phyloP scores from a whole-genome alignment of 495 filamentous ascomycete genomes.

The Xylaria nigripes region DNA sequence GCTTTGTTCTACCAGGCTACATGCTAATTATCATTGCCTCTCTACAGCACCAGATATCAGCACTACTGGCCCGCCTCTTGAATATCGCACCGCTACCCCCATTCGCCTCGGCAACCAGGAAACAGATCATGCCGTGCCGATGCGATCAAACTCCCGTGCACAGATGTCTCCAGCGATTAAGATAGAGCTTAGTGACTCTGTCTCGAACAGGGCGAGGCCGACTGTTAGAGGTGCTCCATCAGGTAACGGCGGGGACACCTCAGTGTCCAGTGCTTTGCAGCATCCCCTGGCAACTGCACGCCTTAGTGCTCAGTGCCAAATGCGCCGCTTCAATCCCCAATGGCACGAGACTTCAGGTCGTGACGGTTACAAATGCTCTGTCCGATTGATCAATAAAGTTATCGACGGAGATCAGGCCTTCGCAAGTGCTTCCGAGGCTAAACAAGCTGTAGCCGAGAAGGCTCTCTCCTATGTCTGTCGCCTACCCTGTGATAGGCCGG shows the following conservation, averaged over 20 bases:
- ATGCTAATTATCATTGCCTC: not conserved
- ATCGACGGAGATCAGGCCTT: not conserved
- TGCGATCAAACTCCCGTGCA: not conserved
- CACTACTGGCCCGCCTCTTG: not conserved
- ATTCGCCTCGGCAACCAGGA: not conserved
- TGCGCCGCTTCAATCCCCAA: constrained; percentile 25
- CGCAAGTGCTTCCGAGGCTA: constrained; percentile 7
- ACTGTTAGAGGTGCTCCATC: not conserved
- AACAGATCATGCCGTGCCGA: not conserved
- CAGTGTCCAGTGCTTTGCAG: not conserved
- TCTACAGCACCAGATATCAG: not conserved
- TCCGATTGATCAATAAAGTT: constrained; percentile 6
- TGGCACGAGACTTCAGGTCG: constrained; percentile 8
- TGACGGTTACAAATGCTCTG: constrained; percentile 10
- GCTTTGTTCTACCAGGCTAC: not conserved
- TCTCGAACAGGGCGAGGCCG: not conserved
- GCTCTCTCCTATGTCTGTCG: constrained; percentile 5
- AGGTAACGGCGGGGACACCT: not conserved
- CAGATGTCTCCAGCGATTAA: not conserved
- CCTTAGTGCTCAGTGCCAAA: constrained; percentile 22
- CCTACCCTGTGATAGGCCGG: not conserved
- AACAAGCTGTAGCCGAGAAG: constrained; percentile 9
- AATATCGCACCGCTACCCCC: not conserved
- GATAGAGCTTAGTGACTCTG: not conserved
- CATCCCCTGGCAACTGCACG: constrained; percentile 3